phyloP scores from a whole-genome alignment of 169 alveolate genomes.

The Babesia caballi region DNA sequence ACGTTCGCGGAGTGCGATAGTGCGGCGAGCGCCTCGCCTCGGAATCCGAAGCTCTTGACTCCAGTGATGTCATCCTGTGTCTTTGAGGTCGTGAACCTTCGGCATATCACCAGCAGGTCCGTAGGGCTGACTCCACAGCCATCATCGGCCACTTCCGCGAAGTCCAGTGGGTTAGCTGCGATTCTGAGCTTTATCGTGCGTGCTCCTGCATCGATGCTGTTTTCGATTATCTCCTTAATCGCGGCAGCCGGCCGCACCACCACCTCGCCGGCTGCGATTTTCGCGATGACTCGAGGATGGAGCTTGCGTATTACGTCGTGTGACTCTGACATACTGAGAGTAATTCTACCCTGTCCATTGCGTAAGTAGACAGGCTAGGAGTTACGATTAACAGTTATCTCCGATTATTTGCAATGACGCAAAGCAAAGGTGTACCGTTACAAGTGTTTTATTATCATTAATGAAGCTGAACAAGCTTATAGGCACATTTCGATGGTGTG shows the following conservation, averaged over 20 bases:
- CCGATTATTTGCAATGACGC: too few species aligned
- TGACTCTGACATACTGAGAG: not conserved
- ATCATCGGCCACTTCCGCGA: conserved; percentile 90
- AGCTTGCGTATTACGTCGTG: conserved; percentile 75
- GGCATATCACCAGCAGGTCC: conserved; percentile 92
- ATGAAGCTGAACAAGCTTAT: too few species aligned
- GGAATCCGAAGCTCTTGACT: conserved; percentile 94
- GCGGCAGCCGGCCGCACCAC: conserved; percentile 94
- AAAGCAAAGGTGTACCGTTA: too few species aligned
- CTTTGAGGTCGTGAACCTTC: conserved; percentile 96
- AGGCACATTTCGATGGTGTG: too few species aligned
- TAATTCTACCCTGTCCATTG: not conserved
- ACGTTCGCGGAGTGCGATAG: conserved; percentile 90
- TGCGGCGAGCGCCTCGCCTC: conserved; percentile 99
- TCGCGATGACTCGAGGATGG: conserved; percentile 84
- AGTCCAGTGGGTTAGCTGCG: conserved; percentile 89
- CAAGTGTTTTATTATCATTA: too few species aligned
- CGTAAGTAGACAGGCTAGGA: too few species aligned
- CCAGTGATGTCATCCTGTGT: conserved; percentile 82
- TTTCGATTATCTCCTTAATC: conserved; percentile 95
- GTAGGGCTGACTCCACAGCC: conserved; percentile 93
- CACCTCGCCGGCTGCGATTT: conserved; percentile 98
- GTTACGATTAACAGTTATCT: too few species aligned
- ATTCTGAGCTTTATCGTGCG: conserved; percentile 81
- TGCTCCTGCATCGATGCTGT: conserved; percentile 96